Evolutionary conservation across 2,329 filamentous ascomycete species (phyloP).

Genomic region (Fusarium clavum): DNA sequence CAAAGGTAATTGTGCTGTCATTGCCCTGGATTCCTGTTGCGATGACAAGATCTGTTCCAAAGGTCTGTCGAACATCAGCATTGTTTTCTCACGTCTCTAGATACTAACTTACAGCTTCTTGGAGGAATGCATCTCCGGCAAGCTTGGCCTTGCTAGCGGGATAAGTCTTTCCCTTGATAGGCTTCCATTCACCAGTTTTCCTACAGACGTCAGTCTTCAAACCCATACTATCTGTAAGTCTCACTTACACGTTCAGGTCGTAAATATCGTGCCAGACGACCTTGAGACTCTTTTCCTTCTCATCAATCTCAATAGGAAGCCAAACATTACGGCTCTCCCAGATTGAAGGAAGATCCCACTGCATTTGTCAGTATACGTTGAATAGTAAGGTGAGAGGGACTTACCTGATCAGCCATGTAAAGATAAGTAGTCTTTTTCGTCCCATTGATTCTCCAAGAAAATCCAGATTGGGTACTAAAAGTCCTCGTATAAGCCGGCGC

Average conservation of each 20-base stretch:
- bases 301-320: slow-evolving; percentile 65
- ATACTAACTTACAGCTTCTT: slow-evolving; percentile 61
- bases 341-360: slow-evolving; percentile 63
- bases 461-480: slow-evolving; percentile 64
- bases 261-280: slow-evolving; percentile 66
- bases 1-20: slow-evolving; percentile 63
- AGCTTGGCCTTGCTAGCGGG: slow-evolving; percentile 57
- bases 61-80: too few relatives aligned
- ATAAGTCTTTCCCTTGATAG: slow-evolving; percentile 62
- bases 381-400: not conserved
- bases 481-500: slow-evolving; percentile 62
- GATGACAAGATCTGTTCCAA: slow-evolving; percentile 59
- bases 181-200: slow-evolving; percentile 60
- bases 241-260: slow-evolving; percentile 58
- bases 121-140: slow-evolving; percentile 58
- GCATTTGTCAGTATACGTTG: slow-evolving; percentile 3
- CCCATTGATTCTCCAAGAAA: slow-evolving; percentile 58
- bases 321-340: slow-evolving; percentile 68
- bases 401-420: slow-evolving; percentile 59
- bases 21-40: slow-evolving; percentile 65
- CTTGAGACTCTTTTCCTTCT: slow-evolving; percentile 59
- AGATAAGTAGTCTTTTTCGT: slow-evolving; percentile 61
- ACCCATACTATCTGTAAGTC: rapidly evolving
- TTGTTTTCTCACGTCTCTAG: too few relatives aligned
- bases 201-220: slow-evolving; percentile 21